phyloP scores from a whole-genome alignment of 2,329 filamentous ascomycete genomes.

The Fusarium sp. region DNA sequence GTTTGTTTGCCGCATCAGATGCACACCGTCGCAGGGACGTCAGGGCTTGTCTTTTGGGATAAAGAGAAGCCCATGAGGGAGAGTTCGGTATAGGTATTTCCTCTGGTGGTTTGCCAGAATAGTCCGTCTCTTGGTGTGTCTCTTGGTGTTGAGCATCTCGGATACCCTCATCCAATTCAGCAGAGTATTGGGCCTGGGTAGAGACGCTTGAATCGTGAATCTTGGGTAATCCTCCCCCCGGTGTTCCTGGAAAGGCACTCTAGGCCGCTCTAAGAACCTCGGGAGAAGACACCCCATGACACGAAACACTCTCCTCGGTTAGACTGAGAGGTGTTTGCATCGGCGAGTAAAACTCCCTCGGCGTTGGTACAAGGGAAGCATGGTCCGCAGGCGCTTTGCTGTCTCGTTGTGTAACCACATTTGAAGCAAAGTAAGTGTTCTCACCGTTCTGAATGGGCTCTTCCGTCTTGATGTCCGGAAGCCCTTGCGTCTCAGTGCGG shows the following conservation, averaged over 20 bases:
- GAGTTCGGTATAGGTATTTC: neutral
- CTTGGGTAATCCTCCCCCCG: neutral
- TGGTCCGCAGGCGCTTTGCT: neutral
- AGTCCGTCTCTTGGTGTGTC: neutral
- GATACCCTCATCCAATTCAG: neutral
- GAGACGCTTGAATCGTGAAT: neutral
- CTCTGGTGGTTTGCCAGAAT: neutral
- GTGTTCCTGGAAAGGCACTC: slow-evolving; percentile 24
- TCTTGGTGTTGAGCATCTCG: neutral
- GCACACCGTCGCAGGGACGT: slow-evolving; percentile 25
- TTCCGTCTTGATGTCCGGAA: neutral
- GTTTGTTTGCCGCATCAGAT: slow-evolving; percentile 41
- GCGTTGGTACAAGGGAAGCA: slow-evolving; percentile 33
- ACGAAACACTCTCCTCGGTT: neutral
- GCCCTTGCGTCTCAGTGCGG: neutral
- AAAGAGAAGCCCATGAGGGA: slow-evolving; percentile 2
- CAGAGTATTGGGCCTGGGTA: neutral
- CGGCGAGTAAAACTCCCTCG: slow-evolving; percentile 42
- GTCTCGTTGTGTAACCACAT: neutral
- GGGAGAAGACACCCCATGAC: slow-evolving; percentile 1
- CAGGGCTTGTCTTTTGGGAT: slow-evolving; percentile 23
- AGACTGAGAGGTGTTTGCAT: slow-evolving; percentile 31
- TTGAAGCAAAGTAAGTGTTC: neutral
- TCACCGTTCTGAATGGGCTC: neutral
- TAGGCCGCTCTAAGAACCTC: slow-evolving; percentile 29